These are phyloP conservation scores for Alternaria sp. DNA, from an alignment of 2,329 filamentous ascomycete species.

Conservation along the genomic window DNA sequence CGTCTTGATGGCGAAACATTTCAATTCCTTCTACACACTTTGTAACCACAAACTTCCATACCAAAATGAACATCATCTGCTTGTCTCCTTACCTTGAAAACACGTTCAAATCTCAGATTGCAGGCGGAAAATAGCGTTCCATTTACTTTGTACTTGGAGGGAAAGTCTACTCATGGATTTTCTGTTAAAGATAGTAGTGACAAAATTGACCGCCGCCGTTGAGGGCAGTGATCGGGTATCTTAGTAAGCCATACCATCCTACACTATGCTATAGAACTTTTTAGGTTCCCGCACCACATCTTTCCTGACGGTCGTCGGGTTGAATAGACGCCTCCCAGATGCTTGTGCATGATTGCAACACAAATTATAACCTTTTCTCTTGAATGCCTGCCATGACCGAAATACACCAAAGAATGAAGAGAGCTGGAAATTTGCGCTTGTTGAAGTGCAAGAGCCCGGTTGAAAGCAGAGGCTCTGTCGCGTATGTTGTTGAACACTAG, in stretches of 20 bases:
- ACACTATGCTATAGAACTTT: conserved; percentile 15
- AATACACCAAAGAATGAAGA: conserved; percentile 6
- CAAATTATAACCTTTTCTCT: background rate
- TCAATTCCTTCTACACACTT: conserved; percentile 3
- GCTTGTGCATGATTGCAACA: conserved; percentile 26
- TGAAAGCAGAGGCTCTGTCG: conserved; percentile 25
- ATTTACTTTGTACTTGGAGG: background rate
- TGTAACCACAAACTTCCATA: background rate
- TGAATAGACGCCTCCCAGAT: conserved; percentile 52
- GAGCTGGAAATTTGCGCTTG: conserved; percentile 21
- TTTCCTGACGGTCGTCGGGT: conserved; percentile 50
- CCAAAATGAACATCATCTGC: background rate
- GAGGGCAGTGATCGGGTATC: conserved; percentile 44
- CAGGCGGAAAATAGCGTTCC: background rate
- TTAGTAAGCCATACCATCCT: conserved; percentile 23
- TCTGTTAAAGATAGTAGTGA: conserved; percentile 7
- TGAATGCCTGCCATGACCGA: background rate
- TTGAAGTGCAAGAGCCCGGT: conserved; percentile 36
- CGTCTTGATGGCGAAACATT: conserved; percentile 7
- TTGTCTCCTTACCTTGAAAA: background rate
- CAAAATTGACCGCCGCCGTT: conserved; percentile 38
- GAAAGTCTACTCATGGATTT: background rate
- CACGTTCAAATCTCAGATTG: background rate
- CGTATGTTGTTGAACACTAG: conserved; percentile 18
- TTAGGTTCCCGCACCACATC: conserved; percentile 21